Evolutionary conservation across 1,139 yeast species (phyloP).

Genomic region (Magnusiomyces clavatus): DNA sequence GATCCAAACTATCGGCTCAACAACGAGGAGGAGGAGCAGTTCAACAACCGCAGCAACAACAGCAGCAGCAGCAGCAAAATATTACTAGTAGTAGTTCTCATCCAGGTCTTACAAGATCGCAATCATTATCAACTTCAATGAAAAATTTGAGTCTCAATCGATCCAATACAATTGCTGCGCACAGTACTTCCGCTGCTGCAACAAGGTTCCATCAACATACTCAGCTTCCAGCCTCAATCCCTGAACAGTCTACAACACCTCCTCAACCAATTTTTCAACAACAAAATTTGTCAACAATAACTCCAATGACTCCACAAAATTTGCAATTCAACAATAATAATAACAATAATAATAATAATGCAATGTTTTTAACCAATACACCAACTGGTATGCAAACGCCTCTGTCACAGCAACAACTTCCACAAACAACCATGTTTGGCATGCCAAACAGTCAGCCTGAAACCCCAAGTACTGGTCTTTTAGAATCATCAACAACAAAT

Average conservation of each 20-base stretch:
- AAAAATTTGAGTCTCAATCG: constrained; percentile 5
- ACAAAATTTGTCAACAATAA: neutral
- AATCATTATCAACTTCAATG: constrained; percentile 11
- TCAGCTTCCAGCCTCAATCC: neutral
- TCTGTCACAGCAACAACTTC: no score
- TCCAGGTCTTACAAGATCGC: constrained; percentile 6
- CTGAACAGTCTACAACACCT: neutral
- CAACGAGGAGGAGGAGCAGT: neutral
- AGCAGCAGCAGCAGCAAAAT: neutral
- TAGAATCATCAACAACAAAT: no score
- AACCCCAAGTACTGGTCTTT: no score
- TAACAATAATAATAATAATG: no score
- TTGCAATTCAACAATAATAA: no score
- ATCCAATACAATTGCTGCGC: constrained; percentile 2
- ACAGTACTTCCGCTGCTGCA: neutral
- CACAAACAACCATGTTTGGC: no score
- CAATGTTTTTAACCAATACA: no score
- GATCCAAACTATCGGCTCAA: neutral
- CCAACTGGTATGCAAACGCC: no score
- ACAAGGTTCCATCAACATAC: neutral
- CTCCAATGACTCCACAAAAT: no score
- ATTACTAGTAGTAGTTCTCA: neutral
- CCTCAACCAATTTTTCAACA: neutral
- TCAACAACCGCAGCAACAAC: neutral
- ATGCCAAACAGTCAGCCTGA: no score